Percentiles rank a stretch among this genome's conserved stretches.
Conservation (phyloP, 177 flowering plant genomes). For the Telopea speciosissima region DNA sequence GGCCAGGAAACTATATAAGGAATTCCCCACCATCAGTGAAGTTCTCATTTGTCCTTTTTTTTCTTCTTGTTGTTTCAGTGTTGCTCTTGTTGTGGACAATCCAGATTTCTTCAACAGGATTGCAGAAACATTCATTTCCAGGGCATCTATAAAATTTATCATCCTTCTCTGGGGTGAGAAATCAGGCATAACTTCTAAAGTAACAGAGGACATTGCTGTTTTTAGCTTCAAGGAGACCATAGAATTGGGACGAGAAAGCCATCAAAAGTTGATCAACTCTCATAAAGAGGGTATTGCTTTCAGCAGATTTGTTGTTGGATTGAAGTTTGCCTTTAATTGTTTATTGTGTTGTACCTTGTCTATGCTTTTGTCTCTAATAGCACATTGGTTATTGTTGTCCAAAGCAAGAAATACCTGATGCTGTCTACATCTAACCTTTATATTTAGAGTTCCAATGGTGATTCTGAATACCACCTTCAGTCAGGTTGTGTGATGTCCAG, state of each 20-base stretch:
- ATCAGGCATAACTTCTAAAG: slow-evolving; percentile 32
- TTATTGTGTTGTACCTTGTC: not conserved
- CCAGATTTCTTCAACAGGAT: slow-evolving; percentile 62
- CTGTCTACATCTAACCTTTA: not conserved
- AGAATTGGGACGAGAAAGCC: slow-evolving; percentile 61
- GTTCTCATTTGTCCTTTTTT: not conserved
- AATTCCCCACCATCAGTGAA: no score
- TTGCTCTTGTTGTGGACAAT: slow-evolving; percentile 76
- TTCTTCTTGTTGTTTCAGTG: slow-evolving; percentile 39
- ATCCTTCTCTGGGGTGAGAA: slow-evolving; percentile 94
- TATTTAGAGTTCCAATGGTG: no score
- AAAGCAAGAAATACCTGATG: not conserved
- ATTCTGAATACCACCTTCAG: no score
- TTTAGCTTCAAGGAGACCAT: slow-evolving; percentile 59
- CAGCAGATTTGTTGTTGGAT: not conserved
- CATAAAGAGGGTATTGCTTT: slow-evolving; percentile 42
- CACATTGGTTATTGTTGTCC: not conserved
- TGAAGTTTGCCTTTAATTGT: not conserved
- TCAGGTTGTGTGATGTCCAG: no score
- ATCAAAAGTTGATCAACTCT: slow-evolving; percentile 31
- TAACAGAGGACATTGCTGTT: slow-evolving; percentile 33
- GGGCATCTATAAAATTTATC: slow-evolving; percentile 45
- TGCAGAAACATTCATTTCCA: slow-evolving; percentile 42
- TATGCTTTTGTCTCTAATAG: not conserved
- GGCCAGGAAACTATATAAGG: no score